phyloP scores from a whole-genome alignment of 2,329 filamentous ascomycete species.

The Cryoendolithus antarcticus region DNA sequence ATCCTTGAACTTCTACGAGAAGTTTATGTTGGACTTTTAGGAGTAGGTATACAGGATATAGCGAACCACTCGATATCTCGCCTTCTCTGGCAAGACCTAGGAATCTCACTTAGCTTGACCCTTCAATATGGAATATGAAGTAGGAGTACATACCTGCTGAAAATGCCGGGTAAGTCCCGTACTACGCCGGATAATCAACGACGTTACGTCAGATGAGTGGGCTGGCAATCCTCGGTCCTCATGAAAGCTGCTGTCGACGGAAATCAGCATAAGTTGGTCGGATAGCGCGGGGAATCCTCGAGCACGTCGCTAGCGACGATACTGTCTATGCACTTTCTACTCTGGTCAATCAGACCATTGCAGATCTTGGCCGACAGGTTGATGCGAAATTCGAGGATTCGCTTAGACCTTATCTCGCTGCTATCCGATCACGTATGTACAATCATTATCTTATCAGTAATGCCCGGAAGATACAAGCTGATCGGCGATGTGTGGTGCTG shows the following conservation, averaged over 20 bases:
- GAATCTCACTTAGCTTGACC: no score
- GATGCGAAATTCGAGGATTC: slow-evolving; percentile 8
- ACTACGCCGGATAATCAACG: slow-evolving; percentile 36
- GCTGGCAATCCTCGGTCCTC: slow-evolving; percentile 32
- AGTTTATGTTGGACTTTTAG: no score
- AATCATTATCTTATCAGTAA: slow-evolving; percentile 25
- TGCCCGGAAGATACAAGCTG: slow-evolving; percentile 19
- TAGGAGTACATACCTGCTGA: no score
- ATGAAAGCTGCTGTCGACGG: slow-evolving; percentile 39
- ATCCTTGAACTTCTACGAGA: no score
- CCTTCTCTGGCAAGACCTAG: no score
- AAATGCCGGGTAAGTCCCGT: slow-evolving; percentile 38
- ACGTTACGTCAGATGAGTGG: slow-evolving; percentile 35
- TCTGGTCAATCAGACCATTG: slow-evolving; percentile 5
- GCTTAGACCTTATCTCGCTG: slow-evolving; percentile 6
- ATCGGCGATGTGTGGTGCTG: slow-evolving; percentile 6
- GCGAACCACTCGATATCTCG: no score
- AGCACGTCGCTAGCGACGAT: slow-evolving; percentile 4
- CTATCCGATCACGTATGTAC: slow-evolving; percentile 23
- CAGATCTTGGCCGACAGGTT: slow-evolving; percentile 3
- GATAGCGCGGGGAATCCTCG: slow-evolving; percentile 2
- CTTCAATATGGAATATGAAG: no score
- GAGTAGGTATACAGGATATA: no score
- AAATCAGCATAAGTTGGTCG: slow-evolving; percentile 36
- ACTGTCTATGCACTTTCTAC: slow-evolving; percentile 3